These are phyloP conservation scores for Cryptococcus wingfieldii DNA, from an alignment of 1,284 basidiomycete genomes.

Conservation along the genomic window DNA sequence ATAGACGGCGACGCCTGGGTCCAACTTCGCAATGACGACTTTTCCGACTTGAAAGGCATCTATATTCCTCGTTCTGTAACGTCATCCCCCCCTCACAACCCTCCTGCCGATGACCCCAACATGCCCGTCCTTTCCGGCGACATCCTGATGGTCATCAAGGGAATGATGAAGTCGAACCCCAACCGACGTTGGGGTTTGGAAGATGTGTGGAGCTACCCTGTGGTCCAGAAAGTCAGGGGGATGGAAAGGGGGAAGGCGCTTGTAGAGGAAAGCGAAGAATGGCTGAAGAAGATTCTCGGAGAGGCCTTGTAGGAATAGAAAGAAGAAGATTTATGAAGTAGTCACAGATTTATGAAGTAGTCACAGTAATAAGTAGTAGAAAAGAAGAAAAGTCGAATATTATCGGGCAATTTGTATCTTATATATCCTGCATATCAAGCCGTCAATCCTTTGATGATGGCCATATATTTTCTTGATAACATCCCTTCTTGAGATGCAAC, in stretches of 20 bases:
- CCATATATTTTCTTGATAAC: background rate
- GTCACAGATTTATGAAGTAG: background rate
- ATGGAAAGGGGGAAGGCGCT: conserved; percentile 9
- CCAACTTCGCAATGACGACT: conserved; percentile 83
- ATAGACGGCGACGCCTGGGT: conserved; percentile 74
- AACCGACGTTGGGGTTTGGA: conserved; percentile 57
- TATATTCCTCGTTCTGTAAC: conserved; percentile 23
- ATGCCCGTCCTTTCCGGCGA: conserved; percentile 55
- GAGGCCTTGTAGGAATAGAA: conserved; percentile 13
- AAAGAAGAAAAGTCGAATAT: no score
- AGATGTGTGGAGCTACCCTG: conserved; percentile 57
- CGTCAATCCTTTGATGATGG: background rate
- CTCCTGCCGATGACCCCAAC: conserved; percentile 3
- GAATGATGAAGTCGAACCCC: conserved; percentile 74
- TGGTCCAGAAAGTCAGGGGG: conserved; percentile 59
- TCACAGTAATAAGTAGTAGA: background rate
- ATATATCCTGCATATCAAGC: background rate
- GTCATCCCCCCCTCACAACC: background rate
- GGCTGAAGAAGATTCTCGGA: conserved; percentile 19
- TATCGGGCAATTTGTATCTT: background rate
- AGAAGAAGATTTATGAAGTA: conserved; percentile 2
- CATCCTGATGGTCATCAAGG: conserved; percentile 63
- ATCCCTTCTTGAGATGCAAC: background rate
- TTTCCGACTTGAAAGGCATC: conserved; percentile 70
- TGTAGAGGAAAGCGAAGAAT: conserved; percentile 15